These are phyloP conservation scores for Helotiales sp. DNA, from an alignment of 2,329 filamentous ascomycete species.

Conservation along the genomic window DNA sequence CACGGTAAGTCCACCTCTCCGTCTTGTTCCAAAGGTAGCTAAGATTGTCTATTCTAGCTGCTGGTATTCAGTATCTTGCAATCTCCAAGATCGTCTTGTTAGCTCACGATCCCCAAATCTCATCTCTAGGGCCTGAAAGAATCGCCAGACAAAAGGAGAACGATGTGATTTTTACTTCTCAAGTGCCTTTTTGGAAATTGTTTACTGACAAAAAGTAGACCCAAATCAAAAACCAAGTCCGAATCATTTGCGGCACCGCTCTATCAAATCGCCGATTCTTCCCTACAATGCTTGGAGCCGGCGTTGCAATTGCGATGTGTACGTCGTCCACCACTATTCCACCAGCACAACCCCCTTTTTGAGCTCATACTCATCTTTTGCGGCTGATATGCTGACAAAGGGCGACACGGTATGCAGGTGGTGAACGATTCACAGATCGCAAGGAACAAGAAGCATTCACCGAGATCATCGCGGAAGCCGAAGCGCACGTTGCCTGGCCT, in stretches of 20 bases:
- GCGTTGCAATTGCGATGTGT: conserved; percentile 36
- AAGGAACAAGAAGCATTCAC: conserved; percentile 34
- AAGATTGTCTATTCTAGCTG: too few relatives aligned
- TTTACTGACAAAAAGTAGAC: conserved; percentile 3
- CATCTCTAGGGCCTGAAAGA: conserved; percentile 21
- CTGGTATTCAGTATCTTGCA: conserved; percentile 43
- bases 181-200: conserved; percentile 24
- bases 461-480: too few relatives aligned
- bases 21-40: too few relatives aligned
- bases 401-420: too few relatives aligned
- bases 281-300: conserved; percentile 35
- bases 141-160: conserved; percentile 12
- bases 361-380: too few relatives aligned
- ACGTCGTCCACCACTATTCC: too few relatives aligned
- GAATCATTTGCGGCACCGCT: neutral
- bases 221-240: neutral
- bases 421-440: conserved; percentile 34
- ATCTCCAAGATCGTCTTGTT: conserved; percentile 40
- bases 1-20: conserved; percentile 15
- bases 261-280: conserved; percentile 17
- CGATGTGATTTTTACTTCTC: conserved; percentile 18
- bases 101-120: conserved; percentile 40
- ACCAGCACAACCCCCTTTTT: too few relatives aligned
- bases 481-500: too few relatives aligned
- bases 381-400: too few relatives aligned